A percentile compares a stretch with the other conserved stretches of the same genome.
Conservation (phyloP, 2,329 filamentous ascomycete genomes). For the Aspergillus awamori region DNA sequence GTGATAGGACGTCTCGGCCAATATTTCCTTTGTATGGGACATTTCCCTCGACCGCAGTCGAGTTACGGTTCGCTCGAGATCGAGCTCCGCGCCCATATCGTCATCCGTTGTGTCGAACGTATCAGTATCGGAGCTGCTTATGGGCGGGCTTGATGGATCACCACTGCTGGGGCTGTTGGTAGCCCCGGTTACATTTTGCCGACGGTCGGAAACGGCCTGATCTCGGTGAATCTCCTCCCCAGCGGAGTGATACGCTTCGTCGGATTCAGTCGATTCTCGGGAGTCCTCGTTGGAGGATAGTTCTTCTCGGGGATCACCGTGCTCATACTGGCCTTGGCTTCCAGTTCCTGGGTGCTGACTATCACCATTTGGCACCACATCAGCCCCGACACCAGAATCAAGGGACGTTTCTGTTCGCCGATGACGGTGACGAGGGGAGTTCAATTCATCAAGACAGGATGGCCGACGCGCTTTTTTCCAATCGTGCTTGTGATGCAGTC, state of each 20-base stretch:
- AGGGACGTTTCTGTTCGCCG: neutral
- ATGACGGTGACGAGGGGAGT: neutral
- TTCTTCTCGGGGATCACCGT: neutral
- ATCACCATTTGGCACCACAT: neutral
- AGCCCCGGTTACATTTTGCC: neutral
- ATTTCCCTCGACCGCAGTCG: slow-evolving; percentile 10
- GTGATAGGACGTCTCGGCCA: slow-evolving; percentile 63
- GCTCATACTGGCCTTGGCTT: neutral
- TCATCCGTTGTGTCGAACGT: neutral
- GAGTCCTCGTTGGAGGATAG: neutral
- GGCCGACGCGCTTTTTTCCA: slow-evolving; percentile 4
- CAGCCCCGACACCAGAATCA: slow-evolving; percentile 1
- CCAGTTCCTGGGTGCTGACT: neutral
- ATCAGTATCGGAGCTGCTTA: neutral
- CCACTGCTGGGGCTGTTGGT: neutral
- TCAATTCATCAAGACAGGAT: neutral
- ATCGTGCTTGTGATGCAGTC: neutral
- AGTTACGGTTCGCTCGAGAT: slow-evolving; percentile 19
- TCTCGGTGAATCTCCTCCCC: neutral
- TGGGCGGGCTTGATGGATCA: neutral
- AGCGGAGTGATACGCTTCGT: slow-evolving; percentile 9
- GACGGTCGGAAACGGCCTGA: neutral
- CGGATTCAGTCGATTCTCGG: neutral
- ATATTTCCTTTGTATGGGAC: slow-evolving; percentile 5
- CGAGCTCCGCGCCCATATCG: slow-evolving; percentile 5